Conservation (phyloP, 2,329 filamentous ascomycete genomes). For the Microcyclospora pomicola region DNA sequence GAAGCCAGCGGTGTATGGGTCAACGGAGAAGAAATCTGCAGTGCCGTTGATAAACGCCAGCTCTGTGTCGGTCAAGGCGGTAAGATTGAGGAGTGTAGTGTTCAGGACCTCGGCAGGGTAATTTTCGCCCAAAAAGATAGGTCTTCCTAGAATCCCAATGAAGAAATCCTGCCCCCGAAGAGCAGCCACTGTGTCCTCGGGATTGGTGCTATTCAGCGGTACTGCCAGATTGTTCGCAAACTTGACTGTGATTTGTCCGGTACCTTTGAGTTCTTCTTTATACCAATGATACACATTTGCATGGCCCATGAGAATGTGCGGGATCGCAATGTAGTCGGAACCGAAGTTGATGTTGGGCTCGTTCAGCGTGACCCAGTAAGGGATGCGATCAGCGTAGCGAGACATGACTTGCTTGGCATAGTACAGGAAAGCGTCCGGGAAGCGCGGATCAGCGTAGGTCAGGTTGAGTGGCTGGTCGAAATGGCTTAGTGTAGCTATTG, state of each 20-base stretch:
- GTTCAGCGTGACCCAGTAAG: conserved; percentile 28
- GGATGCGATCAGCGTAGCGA: conserved; percentile 24
- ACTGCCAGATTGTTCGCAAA: conserved; percentile 28
- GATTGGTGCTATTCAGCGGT: conserved; percentile 21
- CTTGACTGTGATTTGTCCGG: conserved; percentile 37
- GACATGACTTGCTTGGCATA: conserved; percentile 25
- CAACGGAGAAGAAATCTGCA: conserved; percentile 18
- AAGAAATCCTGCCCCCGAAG: conserved; percentile 32
- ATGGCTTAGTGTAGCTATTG: conserved; percentile 33
- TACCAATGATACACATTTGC: conserved; percentile 29
- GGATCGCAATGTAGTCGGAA: conserved; percentile 18
- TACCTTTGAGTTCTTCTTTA: conserved; percentile 37
- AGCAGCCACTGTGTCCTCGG: conserved; percentile 30
- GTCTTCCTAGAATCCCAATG: conserved; percentile 39
- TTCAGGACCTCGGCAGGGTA: conserved; percentile 38
- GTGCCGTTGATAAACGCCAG: conserved; percentile 22
- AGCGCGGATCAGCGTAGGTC: conserved; percentile 10
- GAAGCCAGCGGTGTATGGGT: conserved; percentile 17
- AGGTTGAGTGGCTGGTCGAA: conserved; percentile 26
- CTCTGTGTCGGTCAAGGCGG: conserved; percentile 35
- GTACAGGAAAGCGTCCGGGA: conserved; percentile 22
- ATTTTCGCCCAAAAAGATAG: conserved; percentile 35
- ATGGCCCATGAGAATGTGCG: conserved; percentile 13
- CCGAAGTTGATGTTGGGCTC: conserved; percentile 18
- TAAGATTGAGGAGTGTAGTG: conserved; percentile 31